Evolutionary conservation across 352 stramenopile species (phyloP).

Genomic region (Phytophthora chlamydospora): DNA sequence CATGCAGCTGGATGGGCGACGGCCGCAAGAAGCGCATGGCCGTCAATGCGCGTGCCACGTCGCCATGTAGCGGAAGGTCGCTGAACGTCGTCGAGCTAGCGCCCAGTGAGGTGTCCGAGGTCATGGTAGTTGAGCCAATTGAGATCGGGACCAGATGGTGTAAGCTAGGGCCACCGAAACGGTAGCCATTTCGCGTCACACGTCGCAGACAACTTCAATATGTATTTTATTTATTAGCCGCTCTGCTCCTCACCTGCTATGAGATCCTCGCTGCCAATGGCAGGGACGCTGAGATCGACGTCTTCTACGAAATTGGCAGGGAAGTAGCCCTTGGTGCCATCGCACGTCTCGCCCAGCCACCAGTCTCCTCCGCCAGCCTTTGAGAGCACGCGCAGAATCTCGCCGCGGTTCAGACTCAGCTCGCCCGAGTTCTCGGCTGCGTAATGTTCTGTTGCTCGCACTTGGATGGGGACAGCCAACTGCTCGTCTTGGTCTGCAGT

Average conservation of each 20-base stretch:
- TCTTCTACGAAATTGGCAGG: slow-evolving; percentile 54
- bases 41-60: slow-evolving; percentile 53
- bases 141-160: slow-evolving; percentile 2
- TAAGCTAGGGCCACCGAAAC: slow-evolving; percentile 23
- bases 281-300: slow-evolving; percentile 9
- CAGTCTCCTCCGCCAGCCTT: slow-evolving; percentile 54
- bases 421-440: slow-evolving; percentile 47
- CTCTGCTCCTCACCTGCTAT: slow-evolving; percentile 9
- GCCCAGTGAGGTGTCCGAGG: slow-evolving; percentile 19
- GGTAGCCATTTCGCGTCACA: slow-evolving; percentile 29
- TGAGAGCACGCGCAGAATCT: slow-evolving; percentile 63
- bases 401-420: slow-evolving; percentile 50
- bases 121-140: slow-evolving; percentile 9
- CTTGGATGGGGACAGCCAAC: slow-evolving; percentile 2
- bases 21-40: slow-evolving; percentile 61
- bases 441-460: slow-evolving; percentile 15
- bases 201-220: slow-evolving; percentile 34
- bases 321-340: slow-evolving; percentile 67
- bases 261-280: not conserved
- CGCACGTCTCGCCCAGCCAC: slow-evolving; percentile 69
- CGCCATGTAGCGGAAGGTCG: slow-evolving; percentile 64
- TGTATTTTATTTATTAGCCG: slow-evolving; percentile 1
- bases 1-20: slow-evolving; percentile 75
- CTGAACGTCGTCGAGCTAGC: slow-evolving; percentile 49
- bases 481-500: not conserved